A percentile compares a stretch with the other conserved stretches of the same genome.
phyloP scores from a whole-genome alignment of 2,329 filamentous ascomycete genomes.

The Fusarium napiforme region DNA sequence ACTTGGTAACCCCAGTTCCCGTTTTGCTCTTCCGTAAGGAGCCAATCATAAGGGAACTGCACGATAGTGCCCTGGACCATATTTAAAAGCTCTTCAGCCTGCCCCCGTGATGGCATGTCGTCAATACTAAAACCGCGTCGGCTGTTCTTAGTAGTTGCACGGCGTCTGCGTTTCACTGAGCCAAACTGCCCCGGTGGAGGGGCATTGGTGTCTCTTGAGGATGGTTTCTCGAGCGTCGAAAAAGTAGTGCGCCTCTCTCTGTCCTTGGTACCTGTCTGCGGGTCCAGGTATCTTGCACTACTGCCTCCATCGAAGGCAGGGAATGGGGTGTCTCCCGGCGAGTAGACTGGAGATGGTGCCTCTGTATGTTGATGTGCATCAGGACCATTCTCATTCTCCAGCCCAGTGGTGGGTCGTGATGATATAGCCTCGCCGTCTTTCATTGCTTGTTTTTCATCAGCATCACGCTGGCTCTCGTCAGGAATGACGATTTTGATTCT shows the following conservation, averaged over 20 bases:
- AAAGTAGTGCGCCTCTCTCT: constrained; percentile 67
- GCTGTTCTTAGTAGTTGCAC: constrained; percentile 76
- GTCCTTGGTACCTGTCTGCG: constrained; percentile 51
- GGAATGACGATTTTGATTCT: constrained; percentile 49
- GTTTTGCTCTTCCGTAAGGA: constrained; percentile 88
- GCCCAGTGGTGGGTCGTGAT: constrained; percentile 22
- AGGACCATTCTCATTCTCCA: constrained; percentile 43
- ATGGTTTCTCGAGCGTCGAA: constrained; percentile 62
- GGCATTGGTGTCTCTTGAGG: constrained; percentile 49
- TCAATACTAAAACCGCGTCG: constrained; percentile 74
- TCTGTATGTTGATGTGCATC: constrained; percentile 48
- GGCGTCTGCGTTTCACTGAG: constrained; percentile 70
- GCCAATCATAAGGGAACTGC: constrained; percentile 95
- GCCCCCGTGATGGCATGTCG: constrained; percentile 77
- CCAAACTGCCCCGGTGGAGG: constrained; percentile 52
- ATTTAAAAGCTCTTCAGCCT: constrained; percentile 83
- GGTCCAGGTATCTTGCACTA: constrained; percentile 48
- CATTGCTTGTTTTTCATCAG: constrained; percentile 56
- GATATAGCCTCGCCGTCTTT: constrained; percentile 39
- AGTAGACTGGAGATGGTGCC: constrained; percentile 55
- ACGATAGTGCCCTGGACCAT: constrained; percentile 90
- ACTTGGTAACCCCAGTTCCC: constrained; percentile 98
- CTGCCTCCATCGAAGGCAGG: constrained; percentile 57
- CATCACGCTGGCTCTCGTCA: constrained; percentile 43
- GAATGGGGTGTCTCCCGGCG: constrained; percentile 58